A percentile compares a stretch with the other conserved stretches of the same genome.
Conservation (phyloP, 768 basidiomycete genomes). For the Arthromyces matolae region DNA sequence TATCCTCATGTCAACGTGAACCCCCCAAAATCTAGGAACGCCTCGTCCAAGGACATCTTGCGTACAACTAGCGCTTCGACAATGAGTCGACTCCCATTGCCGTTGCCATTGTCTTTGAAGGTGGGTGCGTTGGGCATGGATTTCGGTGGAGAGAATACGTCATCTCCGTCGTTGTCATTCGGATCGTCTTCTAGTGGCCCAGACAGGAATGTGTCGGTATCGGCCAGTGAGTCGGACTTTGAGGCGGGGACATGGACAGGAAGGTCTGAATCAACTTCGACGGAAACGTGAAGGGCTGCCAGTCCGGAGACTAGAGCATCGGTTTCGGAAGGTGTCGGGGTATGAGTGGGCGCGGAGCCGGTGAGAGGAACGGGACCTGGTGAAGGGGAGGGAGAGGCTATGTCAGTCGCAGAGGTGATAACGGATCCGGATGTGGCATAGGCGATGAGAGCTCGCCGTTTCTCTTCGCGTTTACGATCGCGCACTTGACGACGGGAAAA, state of each 20-base stretch:
- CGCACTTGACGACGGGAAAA: conserved; percentile 41
- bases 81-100: conserved; percentile 53
- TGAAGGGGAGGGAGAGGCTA: conserved; percentile 1
- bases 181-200: conserved; percentile 1
- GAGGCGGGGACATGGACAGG: too few species aligned
- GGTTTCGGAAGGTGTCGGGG: conserved; percentile 7
- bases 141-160: conserved; percentile 36
- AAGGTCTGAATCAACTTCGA: conserved; percentile 6
- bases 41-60: conserved; percentile 74
- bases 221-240: too few species aligned
- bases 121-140: conserved; percentile 20
- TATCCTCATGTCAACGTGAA: conserved; percentile 36
- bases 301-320: conserved; percentile 16
- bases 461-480: conserved; percentile 51
- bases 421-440: conserved; percentile 11
- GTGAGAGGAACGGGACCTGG: background rate
- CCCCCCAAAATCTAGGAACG: conserved; percentile 70
- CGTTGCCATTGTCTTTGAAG: conserved; percentile 16
- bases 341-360: background rate
- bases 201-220: background rate
- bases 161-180: conserved; percentile 26
- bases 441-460: conserved; percentile 31
- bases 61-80: conserved; percentile 80
- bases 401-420: background rate
- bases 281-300: conserved; percentile 13